Conservation (phyloP, 2,329 filamentous ascomycete species). For the Coleophoma cylindrospora region DNA sequence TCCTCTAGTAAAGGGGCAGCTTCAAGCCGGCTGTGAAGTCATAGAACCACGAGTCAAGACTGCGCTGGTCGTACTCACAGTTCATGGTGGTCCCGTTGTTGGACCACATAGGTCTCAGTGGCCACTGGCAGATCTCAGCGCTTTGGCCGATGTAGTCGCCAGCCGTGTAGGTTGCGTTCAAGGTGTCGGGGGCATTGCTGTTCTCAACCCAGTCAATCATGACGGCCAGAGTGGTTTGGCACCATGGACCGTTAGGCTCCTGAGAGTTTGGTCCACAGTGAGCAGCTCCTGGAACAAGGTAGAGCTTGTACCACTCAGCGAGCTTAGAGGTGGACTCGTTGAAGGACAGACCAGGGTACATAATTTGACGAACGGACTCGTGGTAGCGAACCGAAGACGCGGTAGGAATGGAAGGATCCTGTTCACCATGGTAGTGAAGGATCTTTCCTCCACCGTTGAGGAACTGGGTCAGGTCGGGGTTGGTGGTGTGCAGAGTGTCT, state of each 20-base stretch:
- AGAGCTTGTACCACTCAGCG: constrained; percentile 38
- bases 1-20: not conserved
- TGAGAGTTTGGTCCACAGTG: constrained; percentile 40
- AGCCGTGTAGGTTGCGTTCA: constrained; percentile 32
- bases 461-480: constrained; percentile 41
- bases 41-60: constrained; percentile 23
- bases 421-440: constrained; percentile 1
- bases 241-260: constrained; percentile 26
- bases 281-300: constrained; percentile 43
- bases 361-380: constrained; percentile 36
- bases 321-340: constrained; percentile 27
- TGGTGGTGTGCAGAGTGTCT: constrained; percentile 45
- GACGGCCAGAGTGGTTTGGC: constrained; percentile 60
- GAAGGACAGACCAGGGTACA: constrained; percentile 35
- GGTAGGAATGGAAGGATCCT: constrained; percentile 42
- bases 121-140: constrained; percentile 33
- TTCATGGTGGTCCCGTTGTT: constrained; percentile 15
- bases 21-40: constrained; percentile 6
- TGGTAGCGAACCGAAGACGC: constrained; percentile 47
- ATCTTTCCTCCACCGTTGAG: constrained; percentile 24
- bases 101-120: constrained; percentile 24
- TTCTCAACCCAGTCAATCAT: constrained; percentile 67
- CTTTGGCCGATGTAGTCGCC: constrained; percentile 27
- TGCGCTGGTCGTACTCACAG: constrained; percentile 19
- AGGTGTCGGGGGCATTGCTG: constrained; percentile 30